A percentile compares a stretch with the other conserved stretches of the same genome.
phyloP scores from a whole-genome alignment of 2,329 filamentous ascomycete genomes.

The Fusarium secorum region DNA sequence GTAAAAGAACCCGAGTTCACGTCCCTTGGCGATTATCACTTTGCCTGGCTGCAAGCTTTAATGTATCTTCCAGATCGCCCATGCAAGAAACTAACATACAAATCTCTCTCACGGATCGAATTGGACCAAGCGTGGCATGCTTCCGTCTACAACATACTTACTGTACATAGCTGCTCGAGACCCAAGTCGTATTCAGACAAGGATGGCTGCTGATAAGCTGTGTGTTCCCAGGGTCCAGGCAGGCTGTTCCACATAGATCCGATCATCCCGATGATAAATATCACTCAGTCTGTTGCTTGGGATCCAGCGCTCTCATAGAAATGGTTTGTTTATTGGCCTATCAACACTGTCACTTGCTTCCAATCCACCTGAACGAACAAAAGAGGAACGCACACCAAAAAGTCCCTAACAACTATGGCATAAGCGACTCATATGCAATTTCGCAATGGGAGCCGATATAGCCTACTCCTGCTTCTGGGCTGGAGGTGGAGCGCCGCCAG shows the following conservation, averaged over 20 bases:
- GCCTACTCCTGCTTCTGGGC: constrained; percentile 55
- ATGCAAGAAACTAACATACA: neutral
- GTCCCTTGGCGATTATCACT: neutral
- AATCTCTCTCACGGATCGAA: constrained; percentile 4
- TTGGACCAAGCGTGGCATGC: neutral
- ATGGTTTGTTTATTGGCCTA: constrained; percentile 1
- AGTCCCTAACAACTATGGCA: neutral
- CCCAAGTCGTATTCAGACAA: neutral
- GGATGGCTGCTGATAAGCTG: neutral
- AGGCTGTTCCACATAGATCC: neutral
- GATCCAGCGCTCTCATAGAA: constrained; percentile 4
- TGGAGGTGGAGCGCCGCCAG: constrained; percentile 70
- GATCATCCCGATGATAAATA: neutral
- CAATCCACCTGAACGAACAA: neutral
- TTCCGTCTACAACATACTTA: neutral
- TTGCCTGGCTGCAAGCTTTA: neutral
- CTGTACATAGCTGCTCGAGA: neutral
- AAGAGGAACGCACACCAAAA: neutral
- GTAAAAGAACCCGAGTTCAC: neutral
- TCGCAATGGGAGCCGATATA: neutral
- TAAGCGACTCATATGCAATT: neutral
- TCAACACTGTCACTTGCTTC: neutral
- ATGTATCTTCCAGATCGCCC: neutral
- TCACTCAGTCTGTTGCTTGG: neutral
- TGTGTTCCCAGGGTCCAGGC: neutral